Base-by-base conservation (phyloP, 768 basidiomycete species). In the Russula vinacea region DNA sequence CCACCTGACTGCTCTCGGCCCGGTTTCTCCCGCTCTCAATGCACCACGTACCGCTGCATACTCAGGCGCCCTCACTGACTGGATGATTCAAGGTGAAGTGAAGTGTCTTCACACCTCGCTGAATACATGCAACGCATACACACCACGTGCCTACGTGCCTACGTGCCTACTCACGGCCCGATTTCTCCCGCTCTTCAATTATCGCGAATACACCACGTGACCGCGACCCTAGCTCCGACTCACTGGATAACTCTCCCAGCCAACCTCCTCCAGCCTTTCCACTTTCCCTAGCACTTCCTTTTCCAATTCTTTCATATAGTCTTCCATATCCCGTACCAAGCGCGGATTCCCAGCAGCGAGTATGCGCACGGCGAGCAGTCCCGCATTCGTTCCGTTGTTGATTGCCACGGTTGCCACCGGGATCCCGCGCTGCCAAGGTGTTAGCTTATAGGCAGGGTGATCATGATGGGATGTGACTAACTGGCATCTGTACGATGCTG, bases 401-500 rank as follows among this genome's bases (percentile, higher is more conserved):
- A 98, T 98, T 0, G 95, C 96, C 19, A 98, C 94, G 2, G 96
- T 98, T 5, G 97, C 97, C 16, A 96, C 94, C 4, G 97, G 97
- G 63, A 98, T 90, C 19, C 96, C 97, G 42, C 96, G 85, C 95
- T 97, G 66, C 16, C 17, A 58, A 59, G 70, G 60, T 40, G 32
- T 56, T 22, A 22, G 19, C 13, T 24, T 24, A 54, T 33, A 39
- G 53, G 52, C 58, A 47, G 52, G 29, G 68, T 52, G 26, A 35
- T 19, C 9, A 14, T 1, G 59, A 39, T 47, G 26, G 54, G 16
- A 53, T 13, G 55, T n/a, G 16, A 81, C 91, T 70, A 72, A 94
- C 93, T 22, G 97, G 97, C 97, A 99, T 99, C 77, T 98, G 97
- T 10, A 99, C 94, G 68, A 99, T 98, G 73, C 91, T 94, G 72